These are phyloP conservation scores for Detonula confervacea DNA, from an alignment of 352 stramenopile species.

Conservation along the genomic window DNA sequence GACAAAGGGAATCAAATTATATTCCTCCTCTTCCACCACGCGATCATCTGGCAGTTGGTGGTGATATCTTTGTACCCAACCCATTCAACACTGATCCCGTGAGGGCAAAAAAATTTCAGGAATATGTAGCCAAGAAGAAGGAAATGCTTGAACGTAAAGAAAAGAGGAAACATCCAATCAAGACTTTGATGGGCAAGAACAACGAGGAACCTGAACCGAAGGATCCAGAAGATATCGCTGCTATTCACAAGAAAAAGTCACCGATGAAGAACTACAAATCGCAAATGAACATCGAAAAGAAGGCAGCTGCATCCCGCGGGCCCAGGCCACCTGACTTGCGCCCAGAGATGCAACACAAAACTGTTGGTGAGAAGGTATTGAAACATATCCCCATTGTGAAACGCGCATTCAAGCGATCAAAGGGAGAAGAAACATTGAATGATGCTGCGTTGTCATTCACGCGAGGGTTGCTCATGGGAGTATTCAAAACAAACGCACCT, in stretches of 20 bases:
- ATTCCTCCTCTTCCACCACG: background rate
- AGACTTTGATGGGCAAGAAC: conserved; percentile 37
- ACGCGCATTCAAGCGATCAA: conserved; percentile 48
- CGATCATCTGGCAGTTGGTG: background rate
- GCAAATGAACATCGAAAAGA: conserved; percentile 7
- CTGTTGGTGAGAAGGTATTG: conserved; percentile 39
- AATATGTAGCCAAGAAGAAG: conserved; percentile 54
- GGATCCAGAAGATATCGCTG: background rate
- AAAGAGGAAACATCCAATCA: conserved; percentile 53
- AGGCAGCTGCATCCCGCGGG: background rate
- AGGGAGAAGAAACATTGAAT: conserved; percentile 69
- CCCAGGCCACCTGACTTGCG: conserved; percentile 49
- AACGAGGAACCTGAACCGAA: conserved; percentile 7
- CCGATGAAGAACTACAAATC: conserved; percentile 38
- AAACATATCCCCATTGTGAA: conserved; percentile 64
- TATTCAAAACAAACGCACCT: conserved; percentile 51
- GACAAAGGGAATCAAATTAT: too few relatives aligned
- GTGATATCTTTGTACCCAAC: conserved; percentile 20
- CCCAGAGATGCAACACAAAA: conserved; percentile 36
- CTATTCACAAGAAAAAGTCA: conserved; percentile 18
- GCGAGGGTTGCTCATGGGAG: conserved; percentile 54
- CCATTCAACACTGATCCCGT: conserved; percentile 26
- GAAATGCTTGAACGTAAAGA: conserved; percentile 36
- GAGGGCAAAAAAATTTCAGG: conserved; percentile 49
- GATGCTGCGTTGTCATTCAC: conserved; percentile 75